A percentile compares a stretch with the other conserved stretches of the same genome.
These are phyloP conservation scores for Pseudofabraea citricarpa DNA, from an alignment of 2,329 filamentous ascomycete genomes.

Conservation along the genomic window DNA sequence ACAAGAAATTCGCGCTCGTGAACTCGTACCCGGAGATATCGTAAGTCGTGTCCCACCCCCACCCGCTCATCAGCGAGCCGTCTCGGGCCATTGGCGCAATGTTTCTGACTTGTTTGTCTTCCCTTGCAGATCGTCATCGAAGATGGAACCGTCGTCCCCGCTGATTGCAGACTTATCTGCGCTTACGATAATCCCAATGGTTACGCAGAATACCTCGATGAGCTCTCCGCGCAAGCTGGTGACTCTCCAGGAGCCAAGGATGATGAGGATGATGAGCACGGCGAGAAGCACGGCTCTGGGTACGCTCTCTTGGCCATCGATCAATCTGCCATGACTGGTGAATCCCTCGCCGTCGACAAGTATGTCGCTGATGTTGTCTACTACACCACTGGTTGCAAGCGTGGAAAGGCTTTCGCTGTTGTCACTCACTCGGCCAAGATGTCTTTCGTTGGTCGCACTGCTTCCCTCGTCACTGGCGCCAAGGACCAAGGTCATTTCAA, in stretches of 20 bases:
- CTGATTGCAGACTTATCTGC: conserved; percentile 67
- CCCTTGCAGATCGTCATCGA: conserved; percentile 56
- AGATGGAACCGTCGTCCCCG: conserved; percentile 67
- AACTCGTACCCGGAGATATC: conserved; percentile 73
- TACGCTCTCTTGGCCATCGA: conserved; percentile 67
- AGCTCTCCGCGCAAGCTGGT: conserved; percentile 55
- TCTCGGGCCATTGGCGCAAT: background rate
- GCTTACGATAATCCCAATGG: conserved; percentile 65
- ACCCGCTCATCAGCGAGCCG: background rate
- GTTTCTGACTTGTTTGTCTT: conserved; percentile 2
- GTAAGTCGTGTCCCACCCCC: conserved; percentile 38
- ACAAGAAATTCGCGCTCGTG: conserved; percentile 66
- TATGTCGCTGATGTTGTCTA: conserved; percentile 73
- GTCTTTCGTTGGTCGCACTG: conserved; percentile 75
- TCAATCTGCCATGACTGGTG: conserved; percentile 77
- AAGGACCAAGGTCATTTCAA: conserved; percentile 77
- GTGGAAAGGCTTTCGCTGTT: conserved; percentile 69
- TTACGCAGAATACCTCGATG: conserved; percentile 62
- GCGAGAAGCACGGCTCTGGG: conserved; percentile 48
- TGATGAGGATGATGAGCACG: conserved; percentile 54
- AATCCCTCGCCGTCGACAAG: conserved; percentile 74
- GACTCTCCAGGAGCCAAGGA: conserved; percentile 54
- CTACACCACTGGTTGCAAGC: conserved; percentile 80
- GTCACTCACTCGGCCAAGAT: conserved; percentile 62
- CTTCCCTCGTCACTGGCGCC: conserved; percentile 68